Conservation (phyloP, 306 rosid genomes). For the Mucuna pruriens region DNA sequence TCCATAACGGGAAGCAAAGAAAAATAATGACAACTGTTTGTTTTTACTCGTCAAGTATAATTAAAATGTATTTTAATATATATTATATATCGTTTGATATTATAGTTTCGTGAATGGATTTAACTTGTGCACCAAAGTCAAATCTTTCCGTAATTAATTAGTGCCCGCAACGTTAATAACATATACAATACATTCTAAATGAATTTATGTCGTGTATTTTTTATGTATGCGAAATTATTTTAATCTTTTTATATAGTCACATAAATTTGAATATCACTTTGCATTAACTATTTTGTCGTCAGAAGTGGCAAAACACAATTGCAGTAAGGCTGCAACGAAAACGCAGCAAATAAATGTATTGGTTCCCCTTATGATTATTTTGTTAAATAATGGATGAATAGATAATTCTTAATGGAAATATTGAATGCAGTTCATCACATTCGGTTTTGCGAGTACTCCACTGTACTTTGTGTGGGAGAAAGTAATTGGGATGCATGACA, state of each 20-base stretch:
- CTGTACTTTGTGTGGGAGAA: slow-evolving; percentile 99
- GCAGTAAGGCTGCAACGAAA: background rate
- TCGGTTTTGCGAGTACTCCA: slow-evolving; percentile 98
- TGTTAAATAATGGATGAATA: background rate
- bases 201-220: background rate
- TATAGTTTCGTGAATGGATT: background rate
- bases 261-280: background rate
- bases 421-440: slow-evolving; percentile 85
- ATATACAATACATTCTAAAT: too few species aligned
- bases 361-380: background rate
- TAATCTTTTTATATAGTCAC: background rate
- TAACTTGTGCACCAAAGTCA: background rate
- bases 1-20: background rate
- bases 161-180: too few species aligned
- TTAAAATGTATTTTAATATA: background rate
- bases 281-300: background rate
- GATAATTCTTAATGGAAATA: background rate
- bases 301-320: background rate
- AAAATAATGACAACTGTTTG: background rate
- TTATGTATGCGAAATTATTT: background rate
- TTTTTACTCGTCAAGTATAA: background rate
- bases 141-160: background rate
- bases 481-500: slow-evolving; percentile 96
- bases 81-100: background rate
- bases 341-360: background rate